Evolutionary conservation across 805 yeast species (phyloP).

Genomic region (Candida koratica): DNA sequence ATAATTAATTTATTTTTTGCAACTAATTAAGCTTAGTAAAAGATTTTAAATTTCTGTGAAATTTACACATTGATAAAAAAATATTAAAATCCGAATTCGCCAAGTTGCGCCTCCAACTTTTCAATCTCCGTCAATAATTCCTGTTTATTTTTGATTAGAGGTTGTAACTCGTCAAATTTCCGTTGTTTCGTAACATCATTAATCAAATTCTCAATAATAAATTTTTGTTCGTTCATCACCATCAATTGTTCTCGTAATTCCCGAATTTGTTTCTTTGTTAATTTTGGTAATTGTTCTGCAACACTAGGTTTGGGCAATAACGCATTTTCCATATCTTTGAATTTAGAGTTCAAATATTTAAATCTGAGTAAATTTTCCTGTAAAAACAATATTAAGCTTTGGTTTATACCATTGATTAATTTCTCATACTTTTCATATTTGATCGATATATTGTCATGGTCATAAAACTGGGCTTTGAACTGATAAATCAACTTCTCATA

Average conservation of each 20-base stretch:
- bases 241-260: constrained; percentile 67
- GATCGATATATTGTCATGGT: constrained; percentile 14
- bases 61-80: neutral
- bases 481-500: constrained; percentile 24
- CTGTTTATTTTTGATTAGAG: constrained; percentile 52
- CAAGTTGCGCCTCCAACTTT: constrained; percentile 47
- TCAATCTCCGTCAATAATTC: constrained; percentile 54
- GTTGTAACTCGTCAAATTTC: constrained; percentile 69
- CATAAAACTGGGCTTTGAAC: constrained; percentile 23
- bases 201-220: constrained; percentile 62
- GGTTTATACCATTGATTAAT: constrained; percentile 50
- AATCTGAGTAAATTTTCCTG: constrained; percentile 65
- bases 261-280: constrained; percentile 53
- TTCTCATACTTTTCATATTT: constrained; percentile 20
- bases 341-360: constrained; percentile 52
- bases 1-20: too few species aligned
- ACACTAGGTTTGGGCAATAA: constrained; percentile 14
- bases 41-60: too few species aligned
- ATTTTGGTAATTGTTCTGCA: constrained; percentile 18
- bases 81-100: constrained; percentile 43
- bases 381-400: constrained; percentile 54
- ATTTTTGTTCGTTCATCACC: constrained; percentile 84
- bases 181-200: constrained; percentile 60
- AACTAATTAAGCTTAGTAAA: too few species aligned
- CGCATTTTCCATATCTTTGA: constrained; percentile 27